Base-by-base conservation (phyloP, 352 stramenopile species). In the Phytophthora capsici region DNA sequence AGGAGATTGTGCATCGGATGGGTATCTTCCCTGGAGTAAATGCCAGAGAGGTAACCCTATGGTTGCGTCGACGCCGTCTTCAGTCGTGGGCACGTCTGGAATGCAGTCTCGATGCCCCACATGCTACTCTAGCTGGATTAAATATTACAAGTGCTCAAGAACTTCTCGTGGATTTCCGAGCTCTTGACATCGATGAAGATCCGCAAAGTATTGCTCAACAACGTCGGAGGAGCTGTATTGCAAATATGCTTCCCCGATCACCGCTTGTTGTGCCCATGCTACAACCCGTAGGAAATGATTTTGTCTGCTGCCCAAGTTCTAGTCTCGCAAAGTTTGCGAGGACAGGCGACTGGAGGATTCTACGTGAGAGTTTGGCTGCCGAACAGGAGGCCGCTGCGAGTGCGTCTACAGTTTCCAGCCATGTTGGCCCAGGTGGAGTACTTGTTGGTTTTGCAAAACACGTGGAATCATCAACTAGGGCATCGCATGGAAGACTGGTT, bases 111-210 rank as follows among this genome's bases (percentile, higher is more conserved):
- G 77, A 88, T 44, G 69, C 65, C 6, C 69, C 72, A 1, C 52
- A 59, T 12, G 70, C 67, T n/a, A 82, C 79, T 10, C 58, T 91
- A 1, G 54, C 75, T 0, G 60, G 74, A 5, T 56, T 89, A 7
- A 58, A 75, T 5, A 71, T 93, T 34, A 69, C 75, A 26, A 87
- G 72, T 44, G 59, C 74, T 1, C 66, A 85, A 48, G 84, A 93
- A 37, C 41, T 93, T 34, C 75, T 93, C 16, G 74, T 93, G 26
- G 82, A 93, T 61, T 90, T 91, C 25, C 80, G 80, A 38, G 67
- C 79, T 13, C 52, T 78, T 26, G 55, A 73, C 13, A 75, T 72
- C 50, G 65, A 78, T 12, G 63, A 69, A 9, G 61, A 75, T 13
- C 54, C 44, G 19, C 52, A 65, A 19, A 75, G 70, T 36, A 51